Percentiles rank a stretch among this genome's conserved stretches.
Evolutionary conservation across 805 yeast species (phyloP).

Genomic region (Isabelozyma gotoi): DNA sequence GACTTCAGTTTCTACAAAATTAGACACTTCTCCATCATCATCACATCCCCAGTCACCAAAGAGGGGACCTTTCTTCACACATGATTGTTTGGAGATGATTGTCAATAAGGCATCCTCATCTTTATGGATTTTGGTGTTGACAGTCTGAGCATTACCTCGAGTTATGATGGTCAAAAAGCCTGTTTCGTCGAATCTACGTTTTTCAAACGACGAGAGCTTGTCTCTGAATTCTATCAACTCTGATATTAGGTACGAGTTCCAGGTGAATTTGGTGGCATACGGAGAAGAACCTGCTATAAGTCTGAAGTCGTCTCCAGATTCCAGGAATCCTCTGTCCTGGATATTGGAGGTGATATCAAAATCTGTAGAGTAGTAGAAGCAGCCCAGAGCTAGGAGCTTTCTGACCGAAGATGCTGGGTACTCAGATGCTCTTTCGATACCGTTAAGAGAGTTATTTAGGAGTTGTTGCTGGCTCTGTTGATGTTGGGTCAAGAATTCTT

Average conservation of each 20-base stretch:
- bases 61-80: conserved; percentile 46
- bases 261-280: conserved; percentile 47
- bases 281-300: conserved; percentile 32
- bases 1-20: conserved; percentile 53
- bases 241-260: conserved; percentile 50
- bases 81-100: conserved; percentile 51
- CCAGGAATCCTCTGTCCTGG: conserved; percentile 42
- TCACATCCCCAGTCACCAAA: conserved; percentile 62
- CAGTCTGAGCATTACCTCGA: conserved; percentile 52
- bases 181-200: conserved; percentile 41
- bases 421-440: conserved; percentile 13
- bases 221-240: conserved; percentile 48
- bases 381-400: conserved; percentile 44
- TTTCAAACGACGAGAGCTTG: conserved; percentile 41
- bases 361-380: conserved; percentile 48
- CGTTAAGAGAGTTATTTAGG: conserved; percentile 10
- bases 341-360: conserved; percentile 46
- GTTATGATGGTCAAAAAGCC: conserved; percentile 49
- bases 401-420: conserved; percentile 46
- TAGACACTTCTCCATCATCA: conserved; percentile 53
- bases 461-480: conserved; percentile 29
- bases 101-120: conserved; percentile 43
- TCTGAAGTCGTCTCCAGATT: conserved; percentile 14
- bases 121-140: conserved; percentile 29
- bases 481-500: conserved; percentile 17